Percentiles rank a stretch among this genome's conserved stretches.
Conservation (phyloP, 192 early-diverging fungal genomes). For the Spinellus fusiger region DNA sequence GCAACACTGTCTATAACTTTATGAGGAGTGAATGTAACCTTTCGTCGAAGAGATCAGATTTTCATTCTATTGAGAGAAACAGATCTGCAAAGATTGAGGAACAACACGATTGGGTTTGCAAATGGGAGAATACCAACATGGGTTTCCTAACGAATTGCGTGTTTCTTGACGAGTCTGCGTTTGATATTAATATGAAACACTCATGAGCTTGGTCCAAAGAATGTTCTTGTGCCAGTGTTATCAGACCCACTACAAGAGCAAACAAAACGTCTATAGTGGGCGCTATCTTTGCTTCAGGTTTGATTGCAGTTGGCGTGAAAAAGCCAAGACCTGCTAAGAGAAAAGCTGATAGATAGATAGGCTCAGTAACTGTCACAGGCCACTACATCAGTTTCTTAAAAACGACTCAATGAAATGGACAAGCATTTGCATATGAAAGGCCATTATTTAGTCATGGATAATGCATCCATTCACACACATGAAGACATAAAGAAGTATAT, state of each 20-base stretch:
- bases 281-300: background rate
- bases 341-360: background rate
- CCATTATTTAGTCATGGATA: too few species aligned
- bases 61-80: conserved; percentile 5
- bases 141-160: too few species aligned
- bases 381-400: too few species aligned
- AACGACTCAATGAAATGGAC: too few species aligned
- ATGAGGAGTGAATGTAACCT: conserved; percentile 11
- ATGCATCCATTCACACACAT: too few species aligned
- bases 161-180: background rate
- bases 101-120: background rate
- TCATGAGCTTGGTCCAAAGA: background rate
- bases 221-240: background rate
- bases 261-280: conserved; percentile 7
- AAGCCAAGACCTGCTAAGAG: background rate
- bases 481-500: too few species aligned
- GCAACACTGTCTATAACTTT: conserved; percentile 4
- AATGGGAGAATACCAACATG: conserved; percentile 1
- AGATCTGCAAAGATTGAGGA: conserved; percentile 6
- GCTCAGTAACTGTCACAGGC: background rate
- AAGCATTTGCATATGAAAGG: too few species aligned
- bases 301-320: background rate
- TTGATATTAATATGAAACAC: background rate
- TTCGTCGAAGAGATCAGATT: conserved; percentile 4
- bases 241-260: conserved; percentile 1